A percentile compares a stretch with the other conserved stretches of the same genome.
Conservation (phyloP, 2,329 filamentous ascomycete species). For the Fusarium incarnatum region DNA sequence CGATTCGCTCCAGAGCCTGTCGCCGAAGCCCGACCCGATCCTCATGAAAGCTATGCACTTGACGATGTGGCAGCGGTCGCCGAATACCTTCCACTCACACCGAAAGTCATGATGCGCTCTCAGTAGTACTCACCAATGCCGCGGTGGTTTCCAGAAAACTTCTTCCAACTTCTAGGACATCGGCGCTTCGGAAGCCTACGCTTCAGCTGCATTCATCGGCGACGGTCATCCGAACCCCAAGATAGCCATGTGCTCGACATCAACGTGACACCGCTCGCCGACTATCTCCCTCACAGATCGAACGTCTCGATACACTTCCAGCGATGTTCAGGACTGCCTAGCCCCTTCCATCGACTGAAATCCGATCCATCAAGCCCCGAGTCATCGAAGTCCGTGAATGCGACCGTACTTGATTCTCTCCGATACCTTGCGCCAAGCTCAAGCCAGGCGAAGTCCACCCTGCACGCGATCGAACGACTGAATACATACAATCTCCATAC, state of each 20-base stretch:
- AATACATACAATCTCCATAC: not conserved
- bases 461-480: not conserved
- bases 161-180: not conserved
- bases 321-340: not conserved
- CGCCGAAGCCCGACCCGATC: not conserved
- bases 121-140: not conserved
- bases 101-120: not conserved
- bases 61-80: not conserved
- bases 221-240: not conserved
- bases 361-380: not conserved
- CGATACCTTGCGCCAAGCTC: not conserved
- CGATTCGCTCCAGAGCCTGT: not conserved
- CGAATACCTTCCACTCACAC: too few relatives aligned
- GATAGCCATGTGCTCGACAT: not conserved
- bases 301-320: not conserved
- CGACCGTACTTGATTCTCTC: not conserved
- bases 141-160: not conserved
- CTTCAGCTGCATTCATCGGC: not conserved
- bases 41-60: not conserved
- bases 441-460: not conserved
- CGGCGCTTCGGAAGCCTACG: not conserved
- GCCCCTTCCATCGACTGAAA: too few relatives aligned
- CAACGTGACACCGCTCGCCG: not conserved
- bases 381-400: not conserved
- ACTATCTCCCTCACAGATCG: not conserved